Base-by-base conservation (phyloP, 192 early-diverging fungal species). In the Coemansia sp. region DNA sequence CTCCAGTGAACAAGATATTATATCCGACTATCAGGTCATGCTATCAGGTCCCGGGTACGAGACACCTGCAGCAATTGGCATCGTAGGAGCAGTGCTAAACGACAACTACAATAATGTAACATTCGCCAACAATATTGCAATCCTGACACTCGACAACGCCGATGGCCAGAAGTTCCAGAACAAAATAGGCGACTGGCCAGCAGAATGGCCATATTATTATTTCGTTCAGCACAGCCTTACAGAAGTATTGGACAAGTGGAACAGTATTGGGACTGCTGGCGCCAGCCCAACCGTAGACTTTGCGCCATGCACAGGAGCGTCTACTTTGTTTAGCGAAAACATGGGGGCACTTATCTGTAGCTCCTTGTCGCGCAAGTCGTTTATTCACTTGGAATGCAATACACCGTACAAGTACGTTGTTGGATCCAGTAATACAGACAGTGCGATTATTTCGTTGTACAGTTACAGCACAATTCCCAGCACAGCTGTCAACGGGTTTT, bases 91-190 rank as follows among this genome's bases (percentile, higher is more conserved):
- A 3, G 40, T 7, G 13, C 39, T 55, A 23, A 53, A 65, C 42
- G 26, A 53, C 2, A 16, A 31, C 35, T 65, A 65, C 20, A 28
- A 65, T 25, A 28, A 18, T 5, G 2, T 8, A 10, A 58, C 63
- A 2, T 65, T 65, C 46, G 63, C 63, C 7, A 65, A 65, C 40
- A 65, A 65, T 21, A 65, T 65, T 65, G 63, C 63, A 0, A 28
- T 53, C 37, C 52, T 65, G 15, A 37, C 52, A 0, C 30, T 65
- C 20, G 28, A 39, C 9, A 43, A 65, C 37, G 29, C 63, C 0
- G 55, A 31, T n/a, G 55, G 55, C 26, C 48, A 51, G 7, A n/a
- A 40, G 15, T 29, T 55, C 15, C 35, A 55, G 15, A 39, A 35
- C 4, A 2, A 43, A 20, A 43, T 65, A 35, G 53, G 63, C 2